phyloP scores from a whole-genome alignment of 441 rosid genomes.

The Erodium texanum region DNA sequence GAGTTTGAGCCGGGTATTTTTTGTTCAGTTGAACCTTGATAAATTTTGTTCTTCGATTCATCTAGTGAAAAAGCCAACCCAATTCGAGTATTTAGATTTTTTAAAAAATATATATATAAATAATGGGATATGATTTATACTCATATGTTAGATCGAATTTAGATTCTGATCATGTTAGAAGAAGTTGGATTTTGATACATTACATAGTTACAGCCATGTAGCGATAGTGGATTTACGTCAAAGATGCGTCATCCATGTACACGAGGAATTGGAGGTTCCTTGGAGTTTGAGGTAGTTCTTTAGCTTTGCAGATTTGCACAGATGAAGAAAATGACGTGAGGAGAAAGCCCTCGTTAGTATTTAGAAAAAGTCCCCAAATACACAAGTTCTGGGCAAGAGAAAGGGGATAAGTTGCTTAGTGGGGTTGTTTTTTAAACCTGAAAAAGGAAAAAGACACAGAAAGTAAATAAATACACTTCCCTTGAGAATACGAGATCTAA shows the following conservation, averaged over 20 bases:
- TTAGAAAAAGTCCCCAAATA: not conserved
- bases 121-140: too few relatives aligned
- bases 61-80: too few relatives aligned
- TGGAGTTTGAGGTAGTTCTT: not conserved
- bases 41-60: too few relatives aligned
- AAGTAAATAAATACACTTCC: not conserved
- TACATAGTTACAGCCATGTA: too few relatives aligned
- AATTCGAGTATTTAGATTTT: too few relatives aligned
- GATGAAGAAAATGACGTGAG: not conserved
- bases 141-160: too few relatives aligned
- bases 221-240: too few relatives aligned
- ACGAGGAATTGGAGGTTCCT: not conserved
- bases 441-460: not conserved
- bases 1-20: too few relatives aligned
- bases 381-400: not conserved
- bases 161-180: too few relatives aligned
- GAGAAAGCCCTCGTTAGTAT: not conserved
- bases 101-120: too few relatives aligned
- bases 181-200: too few relatives aligned
- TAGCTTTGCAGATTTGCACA: not conserved
- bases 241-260: not conserved
- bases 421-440: not conserved
- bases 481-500: not conserved
- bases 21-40: too few relatives aligned
- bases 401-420: not conserved